Evolutionary conservation across 495 filamentous ascomycete species (phyloP).

Genomic region (Trichoderma gamsii): DNA sequence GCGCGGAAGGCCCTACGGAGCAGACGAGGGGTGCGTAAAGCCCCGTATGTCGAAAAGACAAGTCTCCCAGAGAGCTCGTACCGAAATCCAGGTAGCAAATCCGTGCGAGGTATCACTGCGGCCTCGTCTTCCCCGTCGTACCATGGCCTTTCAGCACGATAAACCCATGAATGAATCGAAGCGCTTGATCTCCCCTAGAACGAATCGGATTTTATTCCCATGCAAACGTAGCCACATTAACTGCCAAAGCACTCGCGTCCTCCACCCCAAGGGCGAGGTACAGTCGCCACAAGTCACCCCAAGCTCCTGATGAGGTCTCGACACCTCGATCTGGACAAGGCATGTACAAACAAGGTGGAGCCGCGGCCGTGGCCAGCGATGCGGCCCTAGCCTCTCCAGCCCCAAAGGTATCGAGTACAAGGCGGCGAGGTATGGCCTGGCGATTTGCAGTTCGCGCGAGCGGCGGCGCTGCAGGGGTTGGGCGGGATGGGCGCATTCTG

Average conservation of each 20-base stretch:
- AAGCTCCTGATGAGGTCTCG: background rate
- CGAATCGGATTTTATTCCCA: slow-evolving; percentile 6
- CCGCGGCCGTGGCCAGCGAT: background rate
- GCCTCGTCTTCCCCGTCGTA: too few relatives aligned
- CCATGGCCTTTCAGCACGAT: too few relatives aligned
- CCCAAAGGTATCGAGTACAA: slow-evolving; percentile 6
- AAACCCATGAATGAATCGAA: too few relatives aligned
- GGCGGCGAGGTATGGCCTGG: background rate
- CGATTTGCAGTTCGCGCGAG: slow-evolving; percentile 12
- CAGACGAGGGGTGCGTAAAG: too few relatives aligned
- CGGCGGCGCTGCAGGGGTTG: slow-evolving; percentile 4
- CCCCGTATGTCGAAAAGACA: too few relatives aligned
- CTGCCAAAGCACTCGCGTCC: background rate
- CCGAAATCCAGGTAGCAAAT: too few relatives aligned
- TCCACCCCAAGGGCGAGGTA: slow-evolving; percentile 7
- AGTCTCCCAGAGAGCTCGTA: too few relatives aligned
- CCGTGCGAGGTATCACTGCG: too few relatives aligned
- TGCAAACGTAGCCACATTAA: slow-evolving; percentile 2
- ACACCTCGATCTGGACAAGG: slow-evolving; percentile 1
- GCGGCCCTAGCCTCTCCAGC: background rate
- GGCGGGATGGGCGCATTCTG: background rate
- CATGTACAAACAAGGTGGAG: background rate
- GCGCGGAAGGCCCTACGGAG: too few relatives aligned
- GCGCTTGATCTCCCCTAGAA: background rate
- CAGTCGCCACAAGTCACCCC: background rate